Percentiles rank a stretch among this genome's conserved stretches.
Conservation (phyloP, 2,329 filamentous ascomycete species). For the Anisogramma anomala region DNA sequence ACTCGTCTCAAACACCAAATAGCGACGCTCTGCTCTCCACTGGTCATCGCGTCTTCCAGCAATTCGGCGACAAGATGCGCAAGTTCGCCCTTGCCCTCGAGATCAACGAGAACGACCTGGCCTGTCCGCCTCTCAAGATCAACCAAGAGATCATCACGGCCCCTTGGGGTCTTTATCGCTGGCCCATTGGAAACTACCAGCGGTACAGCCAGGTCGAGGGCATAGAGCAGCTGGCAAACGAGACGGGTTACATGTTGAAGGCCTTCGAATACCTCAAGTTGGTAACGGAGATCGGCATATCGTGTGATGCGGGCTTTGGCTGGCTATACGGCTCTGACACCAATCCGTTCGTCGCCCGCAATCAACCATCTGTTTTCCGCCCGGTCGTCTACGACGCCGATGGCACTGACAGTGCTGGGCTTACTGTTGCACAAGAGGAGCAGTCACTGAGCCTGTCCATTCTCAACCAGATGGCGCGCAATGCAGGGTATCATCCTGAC, state of each 20-base stretch:
- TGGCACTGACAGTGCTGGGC: background rate
- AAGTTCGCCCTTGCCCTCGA: conserved; percentile 59
- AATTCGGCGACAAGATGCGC: conserved; percentile 48
- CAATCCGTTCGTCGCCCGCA: conserved; percentile 3
- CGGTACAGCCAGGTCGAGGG: conserved; percentile 47
- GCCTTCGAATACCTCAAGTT: conserved; percentile 45
- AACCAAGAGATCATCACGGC: conserved; percentile 41
- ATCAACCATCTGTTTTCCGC: conserved; percentile 8
- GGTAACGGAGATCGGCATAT: conserved; percentile 53
- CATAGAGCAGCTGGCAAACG: conserved; percentile 52
- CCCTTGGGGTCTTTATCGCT: conserved; percentile 55
- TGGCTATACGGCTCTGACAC: conserved; percentile 52
- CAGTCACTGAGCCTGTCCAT: conserved; percentile 13
- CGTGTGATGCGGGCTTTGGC: conserved; percentile 55
- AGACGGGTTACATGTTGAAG: conserved; percentile 45
- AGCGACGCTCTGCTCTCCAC: conserved; percentile 26
- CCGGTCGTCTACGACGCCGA: conserved; percentile 1
- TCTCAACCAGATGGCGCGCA: conserved; percentile 27
- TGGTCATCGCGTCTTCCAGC: conserved; percentile 49
- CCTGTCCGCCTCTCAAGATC: conserved; percentile 43
- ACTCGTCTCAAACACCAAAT: conserved; percentile 8
- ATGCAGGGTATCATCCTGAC: conserved; percentile 24
- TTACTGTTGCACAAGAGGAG: background rate
- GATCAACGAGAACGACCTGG: conserved; percentile 42
- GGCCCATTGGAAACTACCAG: conserved; percentile 48